phyloP scores from a whole-genome alignment of 2,329 filamentous ascomycete species.

The Triangularia verruculosa region DNA sequence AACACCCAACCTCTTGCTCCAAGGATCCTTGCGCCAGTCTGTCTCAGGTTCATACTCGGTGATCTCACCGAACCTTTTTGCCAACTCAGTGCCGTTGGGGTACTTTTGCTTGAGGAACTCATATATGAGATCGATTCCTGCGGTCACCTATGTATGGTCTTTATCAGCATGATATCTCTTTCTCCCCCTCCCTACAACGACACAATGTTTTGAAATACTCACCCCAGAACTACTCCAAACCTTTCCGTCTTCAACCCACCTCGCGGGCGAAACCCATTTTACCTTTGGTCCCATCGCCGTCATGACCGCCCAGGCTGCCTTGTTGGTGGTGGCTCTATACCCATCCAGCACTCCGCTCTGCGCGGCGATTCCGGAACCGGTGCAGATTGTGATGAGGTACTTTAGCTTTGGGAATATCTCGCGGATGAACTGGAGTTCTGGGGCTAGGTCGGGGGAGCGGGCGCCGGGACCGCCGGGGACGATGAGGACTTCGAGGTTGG shows the following conservation, averaged over 20 bases:
- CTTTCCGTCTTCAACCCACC: slow-evolving; percentile 65
- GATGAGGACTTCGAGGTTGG: slow-evolving; percentile 59
- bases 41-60: slow-evolving; percentile 51
- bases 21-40: slow-evolving; percentile 25
- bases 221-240: slow-evolving; percentile 63
- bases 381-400: slow-evolving; percentile 64
- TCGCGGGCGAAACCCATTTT: slow-evolving; percentile 58
- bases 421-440: slow-evolving; percentile 46
- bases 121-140: slow-evolving; percentile 38
- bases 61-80: slow-evolving; percentile 43
- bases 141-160: slow-evolving; percentile 31
- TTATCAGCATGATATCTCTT: neutral
- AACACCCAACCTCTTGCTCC: slow-evolving; percentile 14
- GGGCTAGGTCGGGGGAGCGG: slow-evolving; percentile 33
- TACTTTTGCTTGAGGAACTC: slow-evolving; percentile 43
- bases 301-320: slow-evolving; percentile 51
- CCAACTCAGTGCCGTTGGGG: slow-evolving; percentile 46
- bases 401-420: slow-evolving; percentile 46
- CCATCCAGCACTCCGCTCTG: slow-evolving; percentile 59
- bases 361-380: slow-evolving; percentile 58
- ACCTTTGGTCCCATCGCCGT: slow-evolving; percentile 48
- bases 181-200: too few relatives aligned
- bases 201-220: slow-evolving; percentile 6
- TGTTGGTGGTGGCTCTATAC: slow-evolving; percentile 64
- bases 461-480: slow-evolving; percentile 61